These are phyloP conservation scores for Hymenoscyphus repandus DNA, from an alignment of 2,329 filamentous ascomycete species.

Conservation along the genomic window DNA sequence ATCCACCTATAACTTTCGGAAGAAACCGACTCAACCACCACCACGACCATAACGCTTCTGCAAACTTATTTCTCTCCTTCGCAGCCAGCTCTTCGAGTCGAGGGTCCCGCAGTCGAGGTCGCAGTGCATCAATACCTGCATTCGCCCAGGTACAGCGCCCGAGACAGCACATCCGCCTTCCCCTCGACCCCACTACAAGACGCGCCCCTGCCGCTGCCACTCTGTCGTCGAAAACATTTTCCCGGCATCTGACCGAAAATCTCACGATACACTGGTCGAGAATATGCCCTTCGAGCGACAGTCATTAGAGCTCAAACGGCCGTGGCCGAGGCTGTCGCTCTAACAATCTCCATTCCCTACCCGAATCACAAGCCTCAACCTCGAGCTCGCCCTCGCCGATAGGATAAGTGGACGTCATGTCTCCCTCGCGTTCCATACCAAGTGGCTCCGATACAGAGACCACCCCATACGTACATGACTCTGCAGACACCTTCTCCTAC, in stretches of 20 bases:
- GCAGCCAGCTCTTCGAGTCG: not conserved
- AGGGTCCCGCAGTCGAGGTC: not conserved
- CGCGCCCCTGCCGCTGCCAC: constrained; percentile 6
- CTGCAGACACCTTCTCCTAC: constrained; percentile 24
- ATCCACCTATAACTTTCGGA: no score
- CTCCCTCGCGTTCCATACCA: constrained; percentile 2
- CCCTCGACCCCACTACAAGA: not conserved
- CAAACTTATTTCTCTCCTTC: no score
- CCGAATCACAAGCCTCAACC: not conserved
- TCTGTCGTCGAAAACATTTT: constrained; percentile 10
- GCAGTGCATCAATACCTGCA: not conserved
- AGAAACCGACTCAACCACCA: no score
- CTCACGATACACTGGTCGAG: constrained; percentile 17
- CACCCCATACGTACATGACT: constrained; percentile 28
- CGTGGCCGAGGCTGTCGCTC: constrained; percentile 18
- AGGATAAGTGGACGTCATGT: constrained; percentile 12
- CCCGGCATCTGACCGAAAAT: constrained; percentile 13
- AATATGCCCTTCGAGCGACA: constrained; percentile 26
- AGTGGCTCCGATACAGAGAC: constrained; percentile 6
- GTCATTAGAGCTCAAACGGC: constrained; percentile 16
- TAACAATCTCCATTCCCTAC: constrained; percentile 4
- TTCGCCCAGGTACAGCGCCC: not conserved
- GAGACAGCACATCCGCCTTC: not conserved
- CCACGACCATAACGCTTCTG: no score
- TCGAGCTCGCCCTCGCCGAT: not conserved